Evolutionary conservation across 371 early-diverging fungal genomes (phyloP), one percentile per base, ranked within the genome.

Genomic region (Syncephalastrum racemosum): DNA sequence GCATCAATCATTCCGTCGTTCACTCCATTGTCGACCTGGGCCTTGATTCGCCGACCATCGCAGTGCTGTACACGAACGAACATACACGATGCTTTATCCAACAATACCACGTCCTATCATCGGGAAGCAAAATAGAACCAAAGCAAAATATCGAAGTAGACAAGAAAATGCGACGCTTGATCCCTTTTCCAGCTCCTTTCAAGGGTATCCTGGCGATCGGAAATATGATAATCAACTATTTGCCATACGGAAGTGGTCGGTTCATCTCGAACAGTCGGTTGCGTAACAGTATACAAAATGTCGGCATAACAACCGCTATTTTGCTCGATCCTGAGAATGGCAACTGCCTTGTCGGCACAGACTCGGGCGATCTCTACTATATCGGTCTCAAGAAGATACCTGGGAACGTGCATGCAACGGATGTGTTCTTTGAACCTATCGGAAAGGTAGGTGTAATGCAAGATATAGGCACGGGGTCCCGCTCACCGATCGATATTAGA

Each of bases 191-290:
- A 12, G 62, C 67, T 3, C 79, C 80, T 12, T 58, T 73, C 40
- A 86, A 87, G 20, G 92, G 88, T 0, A 57, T 91, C 10, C 56
- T 92, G 42, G 81, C 88, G 1, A 57, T 93, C n/a, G 89, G 90
- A 48, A 78, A 86, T 41, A 67, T 85, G 4, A 79, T 93, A 14
- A 71, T 82, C 1, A 87, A 86, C 53, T 67, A 80, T 25, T 22
- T 10, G 22, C 16, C 44, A 15, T 13, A n/a, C 16, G 22, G 6
- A 15, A 18, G 7, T 4, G 10, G 22, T 44, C 36, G 36, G 10
- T 31, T 31, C 36, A 31, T 31, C 10, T 0, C 10, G 10, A 12
- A 12, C 36, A 12, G 36, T 31, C 36, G 6, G 10, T 7, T 31
- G 36, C 36, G 36, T 3, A 31, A 31, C 36, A 31, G 36, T 31